These are phyloP conservation scores for Pachysolen tannophilus DNA, from an alignment of 805 yeast species.

Conservation along the genomic window DNA sequence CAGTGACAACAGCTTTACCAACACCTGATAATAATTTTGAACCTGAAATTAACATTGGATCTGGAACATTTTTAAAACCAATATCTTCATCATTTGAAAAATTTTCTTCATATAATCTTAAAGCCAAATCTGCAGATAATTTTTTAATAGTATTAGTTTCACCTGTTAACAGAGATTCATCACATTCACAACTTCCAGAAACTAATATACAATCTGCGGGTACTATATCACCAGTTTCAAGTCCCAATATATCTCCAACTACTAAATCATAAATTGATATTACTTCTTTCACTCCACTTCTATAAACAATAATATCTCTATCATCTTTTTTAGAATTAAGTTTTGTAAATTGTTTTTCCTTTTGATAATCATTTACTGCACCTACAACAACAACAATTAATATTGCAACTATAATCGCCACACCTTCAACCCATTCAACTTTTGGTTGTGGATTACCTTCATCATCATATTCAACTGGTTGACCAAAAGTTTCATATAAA, in stretches of 20 bases:
- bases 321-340: conserved; percentile 85
- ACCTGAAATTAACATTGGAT: conserved; percentile 87
- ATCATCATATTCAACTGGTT: conserved; percentile 66
- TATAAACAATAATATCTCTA: conserved; percentile 65
- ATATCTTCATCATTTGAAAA: conserved; percentile 24
- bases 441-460: conserved; percentile 73
- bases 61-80: conserved; percentile 42
- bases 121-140: conserved; percentile 39
- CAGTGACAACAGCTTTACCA: conserved; percentile 80
- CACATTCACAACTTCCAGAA: conserved; percentile 74
- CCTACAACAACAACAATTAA: conserved; percentile 88
- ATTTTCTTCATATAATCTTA: conserved; percentile 24
- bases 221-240: conserved; percentile 91
- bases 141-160: conserved; percentile 82
- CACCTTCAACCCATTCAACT: conserved; percentile 99
- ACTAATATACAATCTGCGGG: conserved; percentile 83
- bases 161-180: conserved; percentile 90
- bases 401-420: conserved; percentile 90
- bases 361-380: conserved; percentile 93
- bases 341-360: conserved; percentile 86
- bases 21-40: conserved; percentile 81
- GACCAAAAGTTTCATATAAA: conserved; percentile 85
- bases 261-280: conserved; percentile 67
- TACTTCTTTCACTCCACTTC: conserved; percentile 61
- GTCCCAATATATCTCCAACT: conserved; percentile 77